Base-by-base conservation (phyloP, 352 stramenopile genomes). In the Thraustochytrium striatum region DNA sequence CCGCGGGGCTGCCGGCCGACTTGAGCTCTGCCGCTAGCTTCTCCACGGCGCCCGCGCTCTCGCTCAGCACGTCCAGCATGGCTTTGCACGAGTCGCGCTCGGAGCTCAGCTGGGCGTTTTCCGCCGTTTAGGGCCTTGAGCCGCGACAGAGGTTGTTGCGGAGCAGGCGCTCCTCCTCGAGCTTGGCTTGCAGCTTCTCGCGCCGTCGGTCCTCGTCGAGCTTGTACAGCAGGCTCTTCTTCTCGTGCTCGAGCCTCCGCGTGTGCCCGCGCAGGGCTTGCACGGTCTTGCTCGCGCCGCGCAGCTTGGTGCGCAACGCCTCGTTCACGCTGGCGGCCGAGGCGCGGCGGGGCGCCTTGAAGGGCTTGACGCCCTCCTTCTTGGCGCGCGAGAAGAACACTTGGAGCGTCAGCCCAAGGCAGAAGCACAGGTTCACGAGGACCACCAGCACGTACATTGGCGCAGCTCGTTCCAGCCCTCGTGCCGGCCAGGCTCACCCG, bases 361-460 rank as follows among this genome's bases (percentile, higher is more conserved):
- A 75, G 16, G 65, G 65, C 50, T 61, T 25, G 5, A 43, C 11
- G 16, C 44, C 61, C 41, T 50, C 19, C 16, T 61, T 61, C 7
- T 38, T 35, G 8, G 21, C 7, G 5, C 53, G 5, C 5, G 11
- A 36, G 9, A 75, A 1, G 65, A 75, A 75, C 65, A 72, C 44
- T 28, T 75, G 65, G 28, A 75, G 25, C 43, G 65, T 75, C 65
- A 75, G 65, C 47, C 44, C 65, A 11, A 41, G 13, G 65, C 65
- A 75, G 50, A 75, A 75, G 0, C 32, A 3, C n/a, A 75, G 65
- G 39, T 75, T 75, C 16, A 75, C 65, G 1, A 75, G 65, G 28
- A 75, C 65, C 43, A 38, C 65, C 16, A 75, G 3, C 16, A 70
- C 3, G 65, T 75, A 75, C 65, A 75, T 72, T 25, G 1, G 19